These are phyloP conservation scores for Blastobotrys serpentis DNA, from an alignment of 1,139 yeast species.

Conservation along the genomic window DNA sequence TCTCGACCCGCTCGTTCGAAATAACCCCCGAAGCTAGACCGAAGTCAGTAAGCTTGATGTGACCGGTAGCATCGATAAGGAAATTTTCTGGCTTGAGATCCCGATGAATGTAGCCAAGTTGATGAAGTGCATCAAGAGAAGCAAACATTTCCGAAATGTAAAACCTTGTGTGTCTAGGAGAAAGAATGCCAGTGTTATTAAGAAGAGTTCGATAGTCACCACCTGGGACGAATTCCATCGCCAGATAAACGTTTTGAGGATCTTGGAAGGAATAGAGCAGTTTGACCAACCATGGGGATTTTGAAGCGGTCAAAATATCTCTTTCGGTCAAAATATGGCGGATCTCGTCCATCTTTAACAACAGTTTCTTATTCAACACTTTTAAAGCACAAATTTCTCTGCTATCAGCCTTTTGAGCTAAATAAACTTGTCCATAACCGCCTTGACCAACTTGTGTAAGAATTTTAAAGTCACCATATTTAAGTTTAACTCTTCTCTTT, in stretches of 20 bases:
- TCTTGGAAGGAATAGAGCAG: constrained; percentile 94
- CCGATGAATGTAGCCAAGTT: constrained; percentile 93
- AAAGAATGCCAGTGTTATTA: constrained; percentile 87
- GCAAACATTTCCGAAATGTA: constrained; percentile 96
- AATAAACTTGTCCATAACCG: constrained; percentile 93
- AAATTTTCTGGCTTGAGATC: constrained; percentile 98
- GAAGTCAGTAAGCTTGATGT: constrained; percentile 93
- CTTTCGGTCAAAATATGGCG: constrained; percentile 95
- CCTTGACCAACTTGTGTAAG: constrained; percentile 99
- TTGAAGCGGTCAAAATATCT: constrained; percentile 90
- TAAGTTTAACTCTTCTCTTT: constrained; percentile 86
- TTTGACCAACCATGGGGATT: constrained; percentile 95
- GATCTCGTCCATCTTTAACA: constrained; percentile 89
- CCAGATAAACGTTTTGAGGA: constrained; percentile 81
- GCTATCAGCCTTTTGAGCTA: constrained; percentile 92
- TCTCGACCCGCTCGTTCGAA: constrained; percentile 88
- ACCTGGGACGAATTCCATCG: constrained; percentile 99
- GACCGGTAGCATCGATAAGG: constrained; percentile 90
- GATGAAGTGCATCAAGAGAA: constrained; percentile 89
- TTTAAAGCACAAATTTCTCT: constrained; percentile 95
- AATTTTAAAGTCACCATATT: constrained; percentile 92
- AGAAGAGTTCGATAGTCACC: constrained; percentile 96
- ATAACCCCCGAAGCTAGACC: constrained; percentile 97
- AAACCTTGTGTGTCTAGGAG: constrained; percentile 94
- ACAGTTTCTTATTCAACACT: constrained; percentile 80